Evolutionary conservation across 2,329 filamentous ascomycete species (phyloP).

Genomic region (Cercospora brassicicola): DNA sequence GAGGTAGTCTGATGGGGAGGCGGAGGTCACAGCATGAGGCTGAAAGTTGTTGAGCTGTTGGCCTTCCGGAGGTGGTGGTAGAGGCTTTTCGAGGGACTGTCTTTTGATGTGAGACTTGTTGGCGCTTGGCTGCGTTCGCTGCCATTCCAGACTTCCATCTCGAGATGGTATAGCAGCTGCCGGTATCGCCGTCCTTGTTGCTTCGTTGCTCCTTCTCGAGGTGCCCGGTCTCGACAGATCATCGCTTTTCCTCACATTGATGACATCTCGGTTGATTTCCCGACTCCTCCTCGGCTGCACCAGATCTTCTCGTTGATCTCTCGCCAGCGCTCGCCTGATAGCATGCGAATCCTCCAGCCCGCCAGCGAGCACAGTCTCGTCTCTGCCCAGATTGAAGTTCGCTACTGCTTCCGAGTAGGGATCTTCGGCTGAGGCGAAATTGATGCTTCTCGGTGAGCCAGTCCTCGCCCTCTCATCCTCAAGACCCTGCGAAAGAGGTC

Average conservation of each 20-base stretch:
- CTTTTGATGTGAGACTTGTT: neutral
- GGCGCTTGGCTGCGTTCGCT: neutral
- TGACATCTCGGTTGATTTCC: conserved; percentile 8
- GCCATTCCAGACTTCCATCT: conserved; percentile 1
- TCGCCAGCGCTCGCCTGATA: conserved; percentile 14
- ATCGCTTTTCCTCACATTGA: conserved; percentile 8
- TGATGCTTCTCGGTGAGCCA: neutral
- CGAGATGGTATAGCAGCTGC: conserved; percentile 8
- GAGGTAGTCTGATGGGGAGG: no score
- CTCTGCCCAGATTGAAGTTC: conserved; percentile 13
- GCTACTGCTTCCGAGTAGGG: conserved; percentile 18
- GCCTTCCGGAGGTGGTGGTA: neutral
- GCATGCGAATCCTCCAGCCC: conserved; percentile 13
- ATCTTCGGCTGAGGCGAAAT: conserved; percentile 10
- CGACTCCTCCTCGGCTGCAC: conserved; percentile 3
- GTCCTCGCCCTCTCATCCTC: neutral
- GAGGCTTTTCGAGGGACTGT: neutral
- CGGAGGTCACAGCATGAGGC: neutral
- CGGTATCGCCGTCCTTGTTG: neutral
- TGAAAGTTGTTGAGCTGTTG: neutral
- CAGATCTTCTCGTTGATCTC: neutral
- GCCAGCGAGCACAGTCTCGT: conserved; percentile 12
- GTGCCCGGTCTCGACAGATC: neutral
- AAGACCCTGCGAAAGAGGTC: neutral
- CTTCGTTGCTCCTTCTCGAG: conserved; percentile 6